Evolutionary conservation across 2,329 filamentous ascomycete species (phyloP).

Genomic region (Mollisiaceae sp.): DNA sequence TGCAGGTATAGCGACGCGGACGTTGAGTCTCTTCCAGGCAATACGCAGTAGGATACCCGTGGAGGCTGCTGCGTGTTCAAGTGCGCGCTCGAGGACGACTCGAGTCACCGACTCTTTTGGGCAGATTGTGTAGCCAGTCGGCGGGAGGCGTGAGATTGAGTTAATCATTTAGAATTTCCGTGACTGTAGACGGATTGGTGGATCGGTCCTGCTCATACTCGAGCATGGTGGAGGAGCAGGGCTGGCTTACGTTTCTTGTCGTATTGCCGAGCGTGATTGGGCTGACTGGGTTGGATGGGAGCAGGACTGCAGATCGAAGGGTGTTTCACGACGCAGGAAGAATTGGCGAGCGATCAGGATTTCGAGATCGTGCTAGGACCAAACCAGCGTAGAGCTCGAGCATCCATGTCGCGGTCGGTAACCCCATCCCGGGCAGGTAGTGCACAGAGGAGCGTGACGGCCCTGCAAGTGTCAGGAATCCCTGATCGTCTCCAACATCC

Average conservation of each 20-base stretch:
- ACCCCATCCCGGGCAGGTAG: constrained; percentile 1
- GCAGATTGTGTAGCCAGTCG: neutral
- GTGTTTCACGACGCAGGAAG: constrained; percentile 29
- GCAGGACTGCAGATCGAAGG: constrained; percentile 21
- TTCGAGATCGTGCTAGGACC: constrained; percentile 25
- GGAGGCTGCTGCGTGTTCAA: neutral
- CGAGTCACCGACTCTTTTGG: neutral
- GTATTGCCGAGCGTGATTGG: constrained; percentile 18
- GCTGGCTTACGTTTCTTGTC: constrained; percentile 29
- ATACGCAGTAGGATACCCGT: neutral
- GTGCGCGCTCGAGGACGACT: neutral
- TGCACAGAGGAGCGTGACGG: neutral
- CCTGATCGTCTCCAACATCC: neutral
- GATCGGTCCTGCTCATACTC: constrained; percentile 30
- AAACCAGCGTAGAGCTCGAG: constrained; percentile 15
- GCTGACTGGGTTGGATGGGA: constrained; percentile 16
- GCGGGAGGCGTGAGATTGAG: neutral
- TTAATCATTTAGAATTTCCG: constrained; percentile 16
- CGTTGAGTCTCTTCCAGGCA: constrained; percentile 3
- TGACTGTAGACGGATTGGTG: constrained; percentile 29
- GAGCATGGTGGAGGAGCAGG: constrained; percentile 15
- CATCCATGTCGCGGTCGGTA: constrained; percentile 13
- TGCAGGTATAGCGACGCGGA: neutral
- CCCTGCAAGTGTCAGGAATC: neutral
- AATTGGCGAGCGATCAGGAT: constrained; percentile 30